These are phyloP conservation scores for Zychaea mexicana DNA, from an alignment of 371 early-diverging fungal genomes.

Conservation along the genomic window DNA sequence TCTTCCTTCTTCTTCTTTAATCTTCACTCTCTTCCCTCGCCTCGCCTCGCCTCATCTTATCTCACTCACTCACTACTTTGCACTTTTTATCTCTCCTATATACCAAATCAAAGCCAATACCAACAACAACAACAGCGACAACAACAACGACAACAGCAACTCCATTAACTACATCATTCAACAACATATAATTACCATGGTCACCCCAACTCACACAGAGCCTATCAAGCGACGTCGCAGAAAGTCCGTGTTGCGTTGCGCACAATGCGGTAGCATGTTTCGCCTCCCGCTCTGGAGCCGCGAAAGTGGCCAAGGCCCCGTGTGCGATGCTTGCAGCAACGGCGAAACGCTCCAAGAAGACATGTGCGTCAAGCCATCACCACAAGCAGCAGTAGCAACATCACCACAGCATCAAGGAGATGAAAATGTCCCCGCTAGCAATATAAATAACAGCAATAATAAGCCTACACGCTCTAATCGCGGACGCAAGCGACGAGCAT, in stretches of 20 bases:
- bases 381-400: not conserved
- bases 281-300: constrained; percentile 39
- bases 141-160: not conserved
- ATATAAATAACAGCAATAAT: not conserved
- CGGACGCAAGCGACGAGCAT: constrained; percentile 11
- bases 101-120: constrained; percentile 11
- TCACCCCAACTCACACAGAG: not conserved
- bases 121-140: constrained; percentile 8
- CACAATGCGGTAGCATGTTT: constrained; percentile 39
- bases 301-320: constrained; percentile 44
- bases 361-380: not conserved
- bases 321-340: constrained; percentile 35
- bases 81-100: constrained; percentile 4
- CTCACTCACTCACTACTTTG: constrained; percentile 1
- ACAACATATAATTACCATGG: too few relatives aligned
- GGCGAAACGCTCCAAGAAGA: constrained; percentile 14
- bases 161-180: too few relatives aligned
- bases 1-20: not conserved
- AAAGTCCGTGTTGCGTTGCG: constrained; percentile 34
- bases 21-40: constrained; percentile 7
- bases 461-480: constrained; percentile 6
- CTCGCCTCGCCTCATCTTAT: constrained; percentile 3
- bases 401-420: not conserved
- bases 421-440: not conserved
- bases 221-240: constrained; percentile 24